phyloP scores from a whole-genome alignment of 306 rosid species.

The Fragaria vesca region DNA sequence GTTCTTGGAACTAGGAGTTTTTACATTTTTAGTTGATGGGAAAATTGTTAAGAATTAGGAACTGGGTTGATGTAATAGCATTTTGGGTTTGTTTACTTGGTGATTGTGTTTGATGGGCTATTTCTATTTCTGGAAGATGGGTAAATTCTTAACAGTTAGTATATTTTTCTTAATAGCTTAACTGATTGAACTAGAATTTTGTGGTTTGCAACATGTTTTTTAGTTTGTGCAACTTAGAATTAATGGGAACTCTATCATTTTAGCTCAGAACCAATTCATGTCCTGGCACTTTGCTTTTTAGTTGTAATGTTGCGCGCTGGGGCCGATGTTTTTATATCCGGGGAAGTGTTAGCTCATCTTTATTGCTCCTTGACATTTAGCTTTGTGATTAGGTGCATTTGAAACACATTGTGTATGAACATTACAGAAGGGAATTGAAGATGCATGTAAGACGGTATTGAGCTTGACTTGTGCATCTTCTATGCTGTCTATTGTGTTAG shows the following conservation, averaged over 20 bases:
- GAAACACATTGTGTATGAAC: constrained; percentile 26
- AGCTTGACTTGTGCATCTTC: constrained; percentile 60
- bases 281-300: background rate
- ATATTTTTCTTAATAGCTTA: background rate
- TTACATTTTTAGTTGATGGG: constrained; percentile 6
- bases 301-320: background rate
- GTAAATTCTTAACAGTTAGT: background rate
- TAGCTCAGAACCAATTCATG: background rate
- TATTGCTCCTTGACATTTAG: constrained; percentile 31
- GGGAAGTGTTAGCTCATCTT: constrained; percentile 1
- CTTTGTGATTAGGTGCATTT: constrained; percentile 44
- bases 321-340: background rate
- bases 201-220: background rate
- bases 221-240: background rate
- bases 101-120: constrained; percentile 24
- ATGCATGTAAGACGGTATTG: constrained; percentile 35
- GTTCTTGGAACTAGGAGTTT: background rate
- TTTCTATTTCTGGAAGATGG: background rate
- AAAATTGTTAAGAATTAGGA: background rate
- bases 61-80: constrained; percentile 18
- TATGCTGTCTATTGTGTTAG: constrained; percentile 69
- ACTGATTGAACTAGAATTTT: background rate
- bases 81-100: constrained; percentile 27
- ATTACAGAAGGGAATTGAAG: constrained; percentile 33
- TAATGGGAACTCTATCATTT: background rate